Percentiles rank a stretch among this genome's conserved stretches.
These are phyloP conservation scores for Dendryphion nanum DNA, from an alignment of 2,329 filamentous ascomycete genomes.

Conservation along the genomic window DNA sequence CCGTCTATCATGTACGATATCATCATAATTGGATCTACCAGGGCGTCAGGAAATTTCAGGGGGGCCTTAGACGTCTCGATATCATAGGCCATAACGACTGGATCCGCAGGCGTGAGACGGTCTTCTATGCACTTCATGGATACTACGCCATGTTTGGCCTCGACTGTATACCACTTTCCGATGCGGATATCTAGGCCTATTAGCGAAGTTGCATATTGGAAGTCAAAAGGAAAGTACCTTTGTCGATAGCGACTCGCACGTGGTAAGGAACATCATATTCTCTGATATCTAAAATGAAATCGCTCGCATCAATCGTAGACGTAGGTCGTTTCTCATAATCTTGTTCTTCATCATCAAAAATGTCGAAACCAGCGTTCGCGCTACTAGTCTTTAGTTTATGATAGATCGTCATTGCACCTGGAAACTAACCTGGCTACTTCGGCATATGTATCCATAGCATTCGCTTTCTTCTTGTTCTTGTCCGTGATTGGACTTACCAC, in stretches of 20 bases:
- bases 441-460: slow-evolving; percentile 96
- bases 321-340: slow-evolving; percentile 77
- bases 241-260: slow-evolving; percentile 96
- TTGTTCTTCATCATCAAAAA: slow-evolving; percentile 93
- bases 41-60: slow-evolving; percentile 92
- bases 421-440: slow-evolving; percentile 79
- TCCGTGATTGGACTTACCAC: slow-evolving; percentile 88
- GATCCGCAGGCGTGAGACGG: slow-evolving; percentile 84
- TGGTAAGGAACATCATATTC: slow-evolving; percentile 99
- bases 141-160: slow-evolving; percentile 86
- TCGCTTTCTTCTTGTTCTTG: slow-evolving; percentile 94
- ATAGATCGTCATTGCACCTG: background rate
- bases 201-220: slow-evolving; percentile 5
- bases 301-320: slow-evolving; percentile 83
- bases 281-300: slow-evolving; percentile 97
- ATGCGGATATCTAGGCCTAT: slow-evolving; percentile 87
- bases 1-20: slow-evolving; percentile 99
- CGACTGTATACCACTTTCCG: slow-evolving; percentile 95
- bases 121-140: slow-evolving; percentile 84
- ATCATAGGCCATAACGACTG: slow-evolving; percentile 98
- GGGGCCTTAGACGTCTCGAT: slow-evolving; percentile 97
- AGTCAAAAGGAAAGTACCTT: slow-evolving; percentile 56
- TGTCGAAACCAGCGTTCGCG: slow-evolving; percentile 80
- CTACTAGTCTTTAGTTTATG: slow-evolving; percentile 44
- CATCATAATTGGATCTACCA: slow-evolving; percentile 99